These are phyloP conservation scores for Aotearoamyces nothofagi DNA, from an alignment of 2,329 filamentous ascomycete species.

Conservation along the genomic window DNA sequence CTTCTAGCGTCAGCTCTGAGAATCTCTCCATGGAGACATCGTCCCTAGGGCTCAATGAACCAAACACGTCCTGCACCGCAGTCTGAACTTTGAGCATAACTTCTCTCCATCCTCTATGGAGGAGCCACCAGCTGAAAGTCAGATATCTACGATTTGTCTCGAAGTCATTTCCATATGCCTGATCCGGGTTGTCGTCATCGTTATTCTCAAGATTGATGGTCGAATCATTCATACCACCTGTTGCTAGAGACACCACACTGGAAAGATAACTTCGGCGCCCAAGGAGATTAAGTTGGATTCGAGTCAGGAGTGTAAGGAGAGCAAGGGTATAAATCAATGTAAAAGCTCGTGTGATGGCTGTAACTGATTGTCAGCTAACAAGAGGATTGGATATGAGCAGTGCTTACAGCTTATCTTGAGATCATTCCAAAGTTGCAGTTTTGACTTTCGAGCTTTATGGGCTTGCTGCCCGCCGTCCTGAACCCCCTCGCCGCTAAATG, in stretches of 20 bases:
- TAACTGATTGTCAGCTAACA: constrained; percentile 4
- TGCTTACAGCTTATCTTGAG: constrained; percentile 82
- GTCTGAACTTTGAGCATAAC: constrained; percentile 66
- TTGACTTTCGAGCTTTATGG: constrained; percentile 54
- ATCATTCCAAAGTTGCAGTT: constrained; percentile 93
- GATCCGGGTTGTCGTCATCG: constrained; percentile 73
- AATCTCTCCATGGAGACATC: constrained; percentile 71
- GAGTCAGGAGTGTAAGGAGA: constrained; percentile 79
- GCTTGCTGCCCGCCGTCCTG: constrained; percentile 26
- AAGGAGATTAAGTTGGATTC: constrained; percentile 92
- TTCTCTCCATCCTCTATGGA: constrained; percentile 79
- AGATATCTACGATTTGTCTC: constrained; percentile 92
- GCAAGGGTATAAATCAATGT: constrained; percentile 85
- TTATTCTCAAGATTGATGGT: constrained; percentile 86
- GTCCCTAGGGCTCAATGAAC: constrained; percentile 76
- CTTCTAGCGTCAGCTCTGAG: constrained; percentile 65
- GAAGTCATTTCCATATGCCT: constrained; percentile 81
- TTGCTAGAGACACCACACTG: constrained; percentile 82
- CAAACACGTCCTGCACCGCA: constrained; percentile 84
- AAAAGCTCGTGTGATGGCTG: constrained; percentile 80
- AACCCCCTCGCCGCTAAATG: constrained; percentile 23
- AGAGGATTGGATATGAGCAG: constrained; percentile 6
- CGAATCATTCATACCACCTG: constrained; percentile 50
- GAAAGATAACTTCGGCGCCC: constrained; percentile 91
- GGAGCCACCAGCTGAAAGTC: constrained; percentile 94